Conservation (phyloP, 1,284 basidiomycete genomes). For the Fomitopsis palustris region DNA sequence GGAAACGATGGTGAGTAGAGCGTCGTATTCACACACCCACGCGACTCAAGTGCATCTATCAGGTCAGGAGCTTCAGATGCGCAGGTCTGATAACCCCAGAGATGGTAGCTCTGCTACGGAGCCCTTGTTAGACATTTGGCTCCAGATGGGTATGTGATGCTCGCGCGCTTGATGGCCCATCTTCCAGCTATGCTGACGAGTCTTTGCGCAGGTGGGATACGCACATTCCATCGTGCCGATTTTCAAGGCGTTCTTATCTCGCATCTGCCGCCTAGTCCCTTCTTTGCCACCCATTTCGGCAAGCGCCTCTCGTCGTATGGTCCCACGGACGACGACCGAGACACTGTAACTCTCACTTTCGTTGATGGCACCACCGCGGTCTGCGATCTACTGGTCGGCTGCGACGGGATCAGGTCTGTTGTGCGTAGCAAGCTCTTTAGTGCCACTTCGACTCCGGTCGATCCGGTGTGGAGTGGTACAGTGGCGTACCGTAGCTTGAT, state of each 20-base stretch:
- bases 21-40: no score
- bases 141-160: conserved; percentile 30
- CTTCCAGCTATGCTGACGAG: conserved; percentile 17
- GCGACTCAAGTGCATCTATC: neutral
- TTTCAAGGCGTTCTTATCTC: conserved; percentile 38
- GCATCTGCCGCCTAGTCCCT: conserved; percentile 24
- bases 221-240: conserved; percentile 38
- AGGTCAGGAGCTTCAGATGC: neutral
- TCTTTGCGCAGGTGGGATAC: conserved; percentile 21
- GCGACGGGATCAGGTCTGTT: conserved; percentile 45
- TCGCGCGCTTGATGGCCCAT: conserved; percentile 19
- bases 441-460: conserved; percentile 4
- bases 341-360: conserved; percentile 27
- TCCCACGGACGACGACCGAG: conserved; percentile 8
- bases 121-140: conserved; percentile 25
- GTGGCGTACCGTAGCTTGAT: conserved; percentile 15
- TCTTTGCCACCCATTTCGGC: conserved; percentile 33
- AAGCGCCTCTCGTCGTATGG: conserved; percentile 35
- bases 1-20: neutral
- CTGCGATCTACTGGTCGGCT: conserved; percentile 44
- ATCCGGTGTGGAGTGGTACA: conserved; percentile 14
- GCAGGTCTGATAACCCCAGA: no score
- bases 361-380: conserved; percentile 33
- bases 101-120: no score
- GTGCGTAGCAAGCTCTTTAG: conserved; percentile 35